Evolutionary conservation across 805 yeast genomes (phyloP), one percentile per base, ranked within the genome.

Genomic region (Starmerella bombi): DNA sequence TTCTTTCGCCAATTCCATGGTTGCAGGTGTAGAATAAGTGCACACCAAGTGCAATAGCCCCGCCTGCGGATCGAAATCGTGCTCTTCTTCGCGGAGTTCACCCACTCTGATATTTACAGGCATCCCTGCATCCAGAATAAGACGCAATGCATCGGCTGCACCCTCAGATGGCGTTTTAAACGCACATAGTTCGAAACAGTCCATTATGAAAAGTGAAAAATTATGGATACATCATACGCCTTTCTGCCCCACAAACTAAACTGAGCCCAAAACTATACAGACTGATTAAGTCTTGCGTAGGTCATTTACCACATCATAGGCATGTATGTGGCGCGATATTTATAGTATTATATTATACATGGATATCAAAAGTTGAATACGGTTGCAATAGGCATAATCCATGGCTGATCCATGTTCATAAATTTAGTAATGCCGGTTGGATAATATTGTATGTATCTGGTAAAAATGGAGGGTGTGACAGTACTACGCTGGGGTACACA

Each of bases 21-120:
- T 46, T 14, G 34, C 34, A 5, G 46, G 40, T 3, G 19, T 19
- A 5, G 49, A 51, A 18, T 42, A 40, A 18, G 40, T 31, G 31
- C 46, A 45, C 16, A 52, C 35, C 20, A 50, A 36, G 34, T 53
- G 57, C 32, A 46, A 42, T 30, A 53, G 41, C 2, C 53, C 52
- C 1, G 43, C 45, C 8, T 42, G 31, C 5, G 41, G 39, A 25
- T 52, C 53, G 36, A 42, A 42, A 31, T 38, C 50, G 9, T 37
- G 25, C n/a, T 3, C 30, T 6, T 42, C 46, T 3, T 41, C 47
- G 2, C 55, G 45, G 14, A 52, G 43, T 4, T 49, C 54, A 10
- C 52, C 50, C 7, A 45, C 40, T n/a, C 38, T 39, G 8, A 52
- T 48, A 29, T 53, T 52, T 2, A 44, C 52, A 2, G 57, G 57